Base-by-base conservation (phyloP, 345 rosid species). In the Eucalyptus shirleyi region DNA sequence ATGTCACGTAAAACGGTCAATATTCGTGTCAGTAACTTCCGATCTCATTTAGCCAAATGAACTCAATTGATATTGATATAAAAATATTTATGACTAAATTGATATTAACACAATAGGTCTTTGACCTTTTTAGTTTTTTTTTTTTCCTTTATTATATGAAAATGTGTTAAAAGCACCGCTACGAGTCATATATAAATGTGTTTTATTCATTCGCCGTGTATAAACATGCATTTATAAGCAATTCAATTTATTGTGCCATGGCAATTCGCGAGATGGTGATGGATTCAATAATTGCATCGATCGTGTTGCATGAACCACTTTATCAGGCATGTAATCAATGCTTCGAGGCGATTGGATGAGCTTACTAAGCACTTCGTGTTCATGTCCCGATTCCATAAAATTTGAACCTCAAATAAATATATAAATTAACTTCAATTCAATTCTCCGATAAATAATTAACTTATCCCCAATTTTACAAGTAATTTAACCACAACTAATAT, bases 81-180 rank as follows among this genome's bases (percentile, higher is more conserved):
- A 56, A 56, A 56, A 56, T 24, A 3, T 9, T 24, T 0, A 5
- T 9, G 4, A 24, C 6, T 56, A 24, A 23, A 56, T 24, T 24
- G 1, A 1, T 24, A 56, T 26, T 26, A 56, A 56, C 2, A 0
- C 2, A 56, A 56, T 24, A 2, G 0, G 1, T 5, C 1, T 10
- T 23, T 9, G 13, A 56, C 14, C 1, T 24, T 56, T 56, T 5
- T 23, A 23, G 6, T 10, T 5, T 26, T 56, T 56, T 56, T 56
- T 26, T 18, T 56, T 56, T 26, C 9, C 5, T 2, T 17, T 65
- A 15, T 65, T n/a, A 32, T 65, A 16, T 65, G 11, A 9, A 65
- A 65, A 65, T 34, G 5, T n/a, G 5, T 65, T n/a, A 65, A n/a
- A n/a, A 65, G 6, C 3, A 9, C 11, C 0, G 5, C 1, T 21